These are phyloP conservation scores for Rossbeevera mucosa DNA, from an alignment of 768 basidiomycete genomes.

Conservation along the genomic window DNA sequence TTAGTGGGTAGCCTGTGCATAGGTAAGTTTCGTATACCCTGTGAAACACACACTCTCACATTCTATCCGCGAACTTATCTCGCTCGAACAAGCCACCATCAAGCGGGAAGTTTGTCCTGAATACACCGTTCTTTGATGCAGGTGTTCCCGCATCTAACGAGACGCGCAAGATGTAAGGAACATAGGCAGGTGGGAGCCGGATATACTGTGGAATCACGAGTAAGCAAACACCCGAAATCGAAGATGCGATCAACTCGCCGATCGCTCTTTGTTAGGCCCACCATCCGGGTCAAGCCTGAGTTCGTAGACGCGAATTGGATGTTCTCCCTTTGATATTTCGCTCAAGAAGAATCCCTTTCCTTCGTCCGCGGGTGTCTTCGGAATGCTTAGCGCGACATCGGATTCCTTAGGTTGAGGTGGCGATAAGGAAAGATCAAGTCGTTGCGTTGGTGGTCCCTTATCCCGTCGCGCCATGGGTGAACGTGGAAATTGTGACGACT, in stretches of 20 bases:
- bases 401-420: constrained; percentile 1
- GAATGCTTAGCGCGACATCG: constrained; percentile 41
- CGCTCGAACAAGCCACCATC: constrained; percentile 86
- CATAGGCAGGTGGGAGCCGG: constrained; percentile 86
- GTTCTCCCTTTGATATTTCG: constrained; percentile 45
- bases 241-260: constrained; percentile 47
- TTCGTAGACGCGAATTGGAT: constrained; percentile 79
- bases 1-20: constrained; percentile 68
- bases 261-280: constrained; percentile 79
- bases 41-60: constrained; percentile 41
- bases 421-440: constrained; percentile 17
- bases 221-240: constrained; percentile 6
- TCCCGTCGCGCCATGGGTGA: constrained; percentile 15
- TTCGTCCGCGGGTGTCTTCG: constrained; percentile 91
- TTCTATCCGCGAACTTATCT: constrained; percentile 66
- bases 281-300: constrained; percentile 86
- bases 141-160: constrained; percentile 90
- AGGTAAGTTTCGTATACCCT: constrained; percentile 11
- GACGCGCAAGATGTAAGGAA: constrained; percentile 87
- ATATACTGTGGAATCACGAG: constrained; percentile 62
- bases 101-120: constrained; percentile 95
- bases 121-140: constrained; percentile 83
- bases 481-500: neutral
- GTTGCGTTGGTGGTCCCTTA: neutral
- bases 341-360: constrained; percentile 84